Conservation (phyloP, 2,329 filamentous ascomycete species). For the Colletotrichum ledebouriae region DNA sequence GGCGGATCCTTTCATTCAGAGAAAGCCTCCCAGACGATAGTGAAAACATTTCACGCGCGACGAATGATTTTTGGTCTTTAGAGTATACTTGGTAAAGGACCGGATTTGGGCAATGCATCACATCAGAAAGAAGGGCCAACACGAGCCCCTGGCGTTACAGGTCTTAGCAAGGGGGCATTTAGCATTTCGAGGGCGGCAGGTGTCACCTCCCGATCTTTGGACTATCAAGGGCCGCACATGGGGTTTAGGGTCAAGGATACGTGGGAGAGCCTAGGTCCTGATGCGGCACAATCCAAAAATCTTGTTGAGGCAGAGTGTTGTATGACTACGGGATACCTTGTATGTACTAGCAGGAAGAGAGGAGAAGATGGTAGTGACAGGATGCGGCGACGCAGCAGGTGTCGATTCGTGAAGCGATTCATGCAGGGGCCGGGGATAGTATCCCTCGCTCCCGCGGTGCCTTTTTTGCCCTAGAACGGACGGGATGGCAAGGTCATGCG, state of each 20-base stretch:
- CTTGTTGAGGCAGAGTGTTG: conserved; percentile 1
- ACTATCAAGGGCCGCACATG: conserved; percentile 19
- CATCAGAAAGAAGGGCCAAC: conserved; percentile 31
- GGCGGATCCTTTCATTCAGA: conserved; percentile 61
- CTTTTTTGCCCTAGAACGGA: neutral
- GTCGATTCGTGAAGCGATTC: conserved; percentile 17
- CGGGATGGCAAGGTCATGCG: neutral
- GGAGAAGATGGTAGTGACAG: conserved; percentile 17
- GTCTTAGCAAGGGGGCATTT: conserved; percentile 29
- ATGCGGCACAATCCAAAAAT: conserved; percentile 10
- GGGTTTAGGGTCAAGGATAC: conserved; percentile 7
- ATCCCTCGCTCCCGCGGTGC: conserved; percentile 23
- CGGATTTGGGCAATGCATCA: conserved; percentile 22
- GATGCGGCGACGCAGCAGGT: conserved; percentile 9
- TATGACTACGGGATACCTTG: conserved; percentile 17
- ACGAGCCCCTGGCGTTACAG: conserved; percentile 37
- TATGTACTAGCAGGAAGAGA: conserved; percentile 19
- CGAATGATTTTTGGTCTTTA: conserved; percentile 32
- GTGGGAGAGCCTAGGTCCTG: conserved; percentile 4
- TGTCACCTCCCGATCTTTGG: conserved; percentile 26
- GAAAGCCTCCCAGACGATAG: conserved; percentile 48
- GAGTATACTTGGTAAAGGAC: conserved; percentile 34
- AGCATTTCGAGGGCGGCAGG: conserved; percentile 24
- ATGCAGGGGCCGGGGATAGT: conserved; percentile 33
- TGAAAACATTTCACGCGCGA: conserved; percentile 7